Percentiles rank a stretch among this genome's conserved stretches.
phyloP scores from a whole-genome alignment of 495 filamentous ascomycete genomes.

The Polyplosphaeria fusca region DNA sequence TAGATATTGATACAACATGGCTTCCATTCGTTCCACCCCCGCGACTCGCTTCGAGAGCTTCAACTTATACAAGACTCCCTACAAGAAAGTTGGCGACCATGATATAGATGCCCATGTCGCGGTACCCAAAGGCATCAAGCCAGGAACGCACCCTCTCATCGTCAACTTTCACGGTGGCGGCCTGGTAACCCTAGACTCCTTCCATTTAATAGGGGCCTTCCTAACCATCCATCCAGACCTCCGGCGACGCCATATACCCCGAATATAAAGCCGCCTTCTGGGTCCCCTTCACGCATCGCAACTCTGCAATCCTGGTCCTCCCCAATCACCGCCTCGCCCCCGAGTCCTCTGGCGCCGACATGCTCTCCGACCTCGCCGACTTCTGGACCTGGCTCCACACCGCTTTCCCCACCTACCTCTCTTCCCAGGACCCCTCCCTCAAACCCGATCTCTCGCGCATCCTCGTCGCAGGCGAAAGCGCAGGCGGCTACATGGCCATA shows the following conservation, averaged over 20 bases:
- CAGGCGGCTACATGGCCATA: constrained; percentile 2
- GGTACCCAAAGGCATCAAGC: constrained; percentile 25
- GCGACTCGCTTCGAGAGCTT: constrained; percentile 28
- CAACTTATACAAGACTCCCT: constrained; percentile 16
- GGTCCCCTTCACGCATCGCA: constrained; percentile 3
- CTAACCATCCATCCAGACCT: not conserved
- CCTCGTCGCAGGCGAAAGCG: constrained; percentile 8
- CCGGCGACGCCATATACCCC: constrained; percentile 7
- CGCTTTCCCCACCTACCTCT: constrained; percentile 4
- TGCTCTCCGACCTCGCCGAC: constrained; percentile 2
- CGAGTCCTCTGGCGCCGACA: constrained; percentile 7
- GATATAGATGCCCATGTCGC: constrained; percentile 23
- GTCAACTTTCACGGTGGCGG: constrained; percentile 33
- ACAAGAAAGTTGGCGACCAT: constrained; percentile 28
- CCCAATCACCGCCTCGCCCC: constrained; percentile 9
- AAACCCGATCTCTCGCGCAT: not conserved
- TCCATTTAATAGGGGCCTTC: not conserved
- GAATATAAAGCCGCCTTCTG: constrained; percentile 2
- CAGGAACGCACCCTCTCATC: constrained; percentile 25
- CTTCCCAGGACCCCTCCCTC: not conserved
- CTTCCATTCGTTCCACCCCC: constrained; percentile 13
- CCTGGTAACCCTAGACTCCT: constrained; percentile 5
- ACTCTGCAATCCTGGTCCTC: constrained; percentile 3
- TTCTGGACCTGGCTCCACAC: constrained; percentile 7
- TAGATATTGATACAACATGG: no score